Evolutionary conservation across 768 basidiomycete genomes (phyloP).

Genomic region (Tephrocybe rancida): DNA sequence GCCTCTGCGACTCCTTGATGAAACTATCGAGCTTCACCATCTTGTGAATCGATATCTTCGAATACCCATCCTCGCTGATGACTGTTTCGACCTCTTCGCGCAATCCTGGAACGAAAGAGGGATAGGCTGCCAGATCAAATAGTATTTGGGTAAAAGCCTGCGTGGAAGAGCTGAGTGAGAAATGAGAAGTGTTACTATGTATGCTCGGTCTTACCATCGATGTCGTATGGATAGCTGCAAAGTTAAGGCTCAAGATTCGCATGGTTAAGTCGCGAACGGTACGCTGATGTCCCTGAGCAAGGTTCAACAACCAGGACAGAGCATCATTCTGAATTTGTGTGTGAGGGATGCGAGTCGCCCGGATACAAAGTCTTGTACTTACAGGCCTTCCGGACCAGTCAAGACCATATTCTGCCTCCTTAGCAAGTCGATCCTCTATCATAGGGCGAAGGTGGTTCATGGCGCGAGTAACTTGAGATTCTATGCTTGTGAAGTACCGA

Average conservation of each 20-base stretch:
- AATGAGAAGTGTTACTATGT: background rate
- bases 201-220: conserved; percentile 31
- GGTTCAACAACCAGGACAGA: conserved; percentile 47
- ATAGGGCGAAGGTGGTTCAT: conserved; percentile 29
- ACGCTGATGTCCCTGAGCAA: conserved; percentile 30
- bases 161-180: background rate
- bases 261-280: conserved; percentile 29
- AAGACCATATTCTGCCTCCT: conserved; percentile 27
- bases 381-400: conserved; percentile 37
- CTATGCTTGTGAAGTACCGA: conserved; percentile 23
- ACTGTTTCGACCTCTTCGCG: conserved; percentile 39
- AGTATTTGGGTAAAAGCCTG: conserved; percentile 30
- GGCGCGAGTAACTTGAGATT: conserved; percentile 22
- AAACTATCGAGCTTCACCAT: conserved; percentile 47
- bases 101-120: conserved; percentile 26
- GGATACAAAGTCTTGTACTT: conserved; percentile 2
- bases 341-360: background rate
- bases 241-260: conserved; percentile 36
- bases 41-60: conserved; percentile 19
- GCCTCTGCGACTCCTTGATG: conserved; percentile 39
- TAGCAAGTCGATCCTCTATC: conserved; percentile 31
- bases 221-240: conserved; percentile 43
- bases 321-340: conserved; percentile 40
- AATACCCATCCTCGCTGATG: conserved; percentile 2
- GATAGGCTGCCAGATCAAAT: conserved; percentile 26